Evolutionary conservation across 495 filamentous ascomycete species (phyloP).

Genomic region (Halenospora varia): DNA sequence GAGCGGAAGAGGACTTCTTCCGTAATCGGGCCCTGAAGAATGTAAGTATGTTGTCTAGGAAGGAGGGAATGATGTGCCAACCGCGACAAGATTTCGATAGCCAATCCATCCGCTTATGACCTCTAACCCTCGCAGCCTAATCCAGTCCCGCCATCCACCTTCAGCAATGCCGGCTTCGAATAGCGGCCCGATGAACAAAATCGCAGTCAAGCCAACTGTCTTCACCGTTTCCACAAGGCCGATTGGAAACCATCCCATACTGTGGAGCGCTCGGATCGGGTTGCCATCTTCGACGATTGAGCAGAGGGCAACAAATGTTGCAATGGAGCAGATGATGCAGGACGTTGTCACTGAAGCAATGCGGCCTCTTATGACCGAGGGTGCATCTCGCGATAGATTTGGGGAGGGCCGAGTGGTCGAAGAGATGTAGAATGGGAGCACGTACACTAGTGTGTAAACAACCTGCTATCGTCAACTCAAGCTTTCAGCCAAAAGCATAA

Average conservation of each 20-base stretch:
- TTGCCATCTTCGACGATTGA: conserved; percentile 24
- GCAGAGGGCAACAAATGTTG: conserved; percentile 17
- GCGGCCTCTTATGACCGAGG: conserved; percentile 83
- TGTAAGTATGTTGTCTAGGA: background rate
- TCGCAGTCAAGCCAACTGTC: conserved; percentile 60
- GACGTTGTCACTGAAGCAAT: conserved; percentile 67
- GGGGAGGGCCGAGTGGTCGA: conserved; percentile 72
- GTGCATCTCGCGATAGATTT: conserved; percentile 80
- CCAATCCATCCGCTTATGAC: conserved; percentile 40
- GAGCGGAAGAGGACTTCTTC: conserved; percentile 94
- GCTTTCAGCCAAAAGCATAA: background rate
- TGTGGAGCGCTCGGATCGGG: conserved; percentile 49
- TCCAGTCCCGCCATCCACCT: conserved; percentile 63
- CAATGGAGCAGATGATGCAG: conserved; percentile 41
- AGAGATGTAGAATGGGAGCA: conserved; percentile 87
- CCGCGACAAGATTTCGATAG: conserved; percentile 53
- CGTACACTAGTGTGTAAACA: conserved; percentile 78
- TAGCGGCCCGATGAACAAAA: conserved; percentile 83
- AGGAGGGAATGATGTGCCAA: conserved; percentile 23
- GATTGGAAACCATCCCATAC: conserved; percentile 74
- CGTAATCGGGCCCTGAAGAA: conserved; percentile 65
- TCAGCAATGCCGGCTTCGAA: conserved; percentile 72
- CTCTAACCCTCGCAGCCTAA: conserved; percentile 29
- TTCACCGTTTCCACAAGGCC: conserved; percentile 55
- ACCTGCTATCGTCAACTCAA: conserved; percentile 38